Evolutionary conservation across 1,284 basidiomycete genomes (phyloP), one percentile per base, ranked within the genome.

Genomic region (Golubevia pallescens): DNA sequence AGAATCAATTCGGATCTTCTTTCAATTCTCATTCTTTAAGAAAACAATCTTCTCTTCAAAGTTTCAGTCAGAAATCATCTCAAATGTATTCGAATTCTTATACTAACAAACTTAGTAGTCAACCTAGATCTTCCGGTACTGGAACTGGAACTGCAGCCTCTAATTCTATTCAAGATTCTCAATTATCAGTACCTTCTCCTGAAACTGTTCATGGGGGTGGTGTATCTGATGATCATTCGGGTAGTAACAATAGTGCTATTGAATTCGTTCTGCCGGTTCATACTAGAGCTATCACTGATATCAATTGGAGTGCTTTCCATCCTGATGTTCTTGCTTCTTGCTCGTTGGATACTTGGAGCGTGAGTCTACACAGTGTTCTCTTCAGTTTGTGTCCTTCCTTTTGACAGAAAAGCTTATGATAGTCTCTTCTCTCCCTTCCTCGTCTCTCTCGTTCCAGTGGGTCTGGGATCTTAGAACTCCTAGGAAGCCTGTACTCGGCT

Each of bases 301-400:
- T 85, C 74, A 85, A 85, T 58, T 85, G 81, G 81, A 77, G 75
- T 19, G 74, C 80, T 32, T 75, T 79, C 54, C 78, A 84, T 62
- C 82, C 81, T 16, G 79, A 80, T 59, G 62, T 85, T 14, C 68
- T 85, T 14, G 82, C 82, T 6, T 76, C 73, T 7, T 79, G 80
- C 65, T 76, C 78, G n/a, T 74, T 85, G 53, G 82, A 85, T 59
- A 80, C 80, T 0, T 85, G 82, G 82, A 80, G 75, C 0, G 34
- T 38, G 34, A 38, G 34, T 38, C 10, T n/a, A n/a, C n/a, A n/a
- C n/a, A n/a, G n/a, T n/a, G n/a, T n/a, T n/a, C n/a, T n/a, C n/a
- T n/a, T n/a, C n/a, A n/a, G 34, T 38, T 38, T 38, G 34, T 5
- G 34, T 38, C 10, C 10, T 10, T 38, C 34, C 34, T 5, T 38